These are phyloP conservation scores for Euphorbia pulcherrima DNA, from an alignment of 345 rosid species.

Conservation along the genomic window DNA sequence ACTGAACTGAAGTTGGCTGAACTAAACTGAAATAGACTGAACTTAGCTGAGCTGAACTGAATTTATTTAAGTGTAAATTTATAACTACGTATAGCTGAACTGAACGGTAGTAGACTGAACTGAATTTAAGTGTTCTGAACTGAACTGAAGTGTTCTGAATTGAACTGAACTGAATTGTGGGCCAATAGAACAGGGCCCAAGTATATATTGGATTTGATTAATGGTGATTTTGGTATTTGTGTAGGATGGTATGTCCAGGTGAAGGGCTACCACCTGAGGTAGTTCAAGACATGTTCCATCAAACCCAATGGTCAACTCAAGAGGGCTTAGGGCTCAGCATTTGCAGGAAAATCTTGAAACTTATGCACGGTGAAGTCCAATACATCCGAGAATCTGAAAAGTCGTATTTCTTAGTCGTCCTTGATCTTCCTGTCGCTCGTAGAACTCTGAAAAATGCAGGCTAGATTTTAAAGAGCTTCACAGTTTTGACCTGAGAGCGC, in stretches of 20 bases:
- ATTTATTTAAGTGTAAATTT: too few relatives aligned
- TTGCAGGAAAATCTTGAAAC: slow-evolving; percentile 86
- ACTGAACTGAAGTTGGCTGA: too few relatives aligned
- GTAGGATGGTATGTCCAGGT: slow-evolving; percentile 91
- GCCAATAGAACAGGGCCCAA: too few relatives aligned
- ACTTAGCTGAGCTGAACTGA: too few relatives aligned
- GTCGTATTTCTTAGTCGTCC: slow-evolving; percentile 62
- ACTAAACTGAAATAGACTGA: too few relatives aligned
- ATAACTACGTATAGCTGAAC: too few relatives aligned
- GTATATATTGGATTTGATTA: background rate
- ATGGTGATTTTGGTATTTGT: slow-evolving; percentile 8
- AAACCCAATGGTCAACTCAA: slow-evolving; percentile 69
- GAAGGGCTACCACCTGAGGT: slow-evolving; percentile 89
- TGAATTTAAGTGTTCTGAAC: too few relatives aligned
- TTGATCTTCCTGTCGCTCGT: slow-evolving; percentile 58
- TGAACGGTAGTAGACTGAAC: too few relatives aligned
- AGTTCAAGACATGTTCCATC: slow-evolving; percentile 90
- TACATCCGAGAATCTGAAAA: slow-evolving; percentile 77
- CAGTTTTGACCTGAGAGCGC: slow-evolving; percentile 16
- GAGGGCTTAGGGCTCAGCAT: slow-evolving; percentile 92
- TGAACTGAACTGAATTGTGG: too few relatives aligned
- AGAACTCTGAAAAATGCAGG: slow-evolving; percentile 33
- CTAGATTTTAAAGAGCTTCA: slow-evolving; percentile 19
- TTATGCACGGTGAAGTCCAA: slow-evolving; percentile 86
- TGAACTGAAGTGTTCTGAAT: too few relatives aligned